Evolutionary conservation across 345 rosid genomes (phyloP).

Genomic region (Psidium friedrichsthalianum): DNA sequence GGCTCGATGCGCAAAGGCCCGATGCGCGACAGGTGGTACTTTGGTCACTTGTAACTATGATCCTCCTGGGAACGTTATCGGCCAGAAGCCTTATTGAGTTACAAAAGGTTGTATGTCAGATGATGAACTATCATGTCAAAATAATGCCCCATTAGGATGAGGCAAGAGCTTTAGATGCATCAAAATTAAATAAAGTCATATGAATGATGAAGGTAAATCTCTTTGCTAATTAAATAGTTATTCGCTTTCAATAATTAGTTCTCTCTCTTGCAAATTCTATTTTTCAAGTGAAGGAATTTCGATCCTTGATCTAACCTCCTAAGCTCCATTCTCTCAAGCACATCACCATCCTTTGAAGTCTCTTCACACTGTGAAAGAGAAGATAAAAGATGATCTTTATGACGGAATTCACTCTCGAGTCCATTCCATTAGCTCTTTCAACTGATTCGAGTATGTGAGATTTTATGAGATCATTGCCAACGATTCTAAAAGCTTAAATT

Average conservation of each 20-base stretch:
- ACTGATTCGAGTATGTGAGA: background rate
- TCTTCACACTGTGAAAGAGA: background rate
- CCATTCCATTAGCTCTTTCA: background rate
- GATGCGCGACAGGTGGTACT: background rate
- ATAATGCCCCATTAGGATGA: background rate
- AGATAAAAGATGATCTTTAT: background rate
- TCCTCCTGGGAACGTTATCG: conserved; percentile 6
- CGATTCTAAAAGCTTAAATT: too few relatives aligned
- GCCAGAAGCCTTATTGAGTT: conserved; percentile 2
- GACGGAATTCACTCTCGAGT: background rate
- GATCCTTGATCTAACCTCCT: background rate
- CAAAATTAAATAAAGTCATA: background rate
- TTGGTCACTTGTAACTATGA: conserved; percentile 16
- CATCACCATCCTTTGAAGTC: background rate
- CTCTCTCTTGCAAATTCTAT: background rate
- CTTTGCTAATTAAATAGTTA: background rate
- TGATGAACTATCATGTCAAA: background rate
- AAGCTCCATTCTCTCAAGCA: background rate
- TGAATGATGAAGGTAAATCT: background rate
- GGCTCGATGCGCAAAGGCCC: conserved; percentile 1
- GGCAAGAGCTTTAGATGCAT: background rate
- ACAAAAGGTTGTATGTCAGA: background rate
- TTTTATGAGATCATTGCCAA: too few relatives aligned
- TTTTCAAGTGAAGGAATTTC: background rate
- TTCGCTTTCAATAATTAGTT: background rate